Conservation (phyloP, 768 basidiomycete species). For the Galerina sulciceps region DNA sequence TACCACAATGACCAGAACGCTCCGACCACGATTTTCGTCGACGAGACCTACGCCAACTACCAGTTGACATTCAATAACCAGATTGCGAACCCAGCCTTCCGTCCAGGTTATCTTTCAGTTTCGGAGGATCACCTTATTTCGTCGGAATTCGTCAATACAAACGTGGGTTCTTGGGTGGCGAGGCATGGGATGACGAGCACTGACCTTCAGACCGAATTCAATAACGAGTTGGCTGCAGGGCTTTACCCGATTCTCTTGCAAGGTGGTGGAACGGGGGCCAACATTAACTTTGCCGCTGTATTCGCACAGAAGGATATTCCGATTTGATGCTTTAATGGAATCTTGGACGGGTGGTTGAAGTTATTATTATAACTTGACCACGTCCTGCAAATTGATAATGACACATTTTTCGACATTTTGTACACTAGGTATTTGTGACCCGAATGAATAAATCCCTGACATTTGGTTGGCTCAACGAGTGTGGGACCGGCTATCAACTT, state of each 20-base stretch:
- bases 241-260: not conserved
- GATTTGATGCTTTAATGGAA: too few relatives aligned
- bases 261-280: constrained; percentile 4
- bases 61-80: not conserved
- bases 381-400: too few relatives aligned
- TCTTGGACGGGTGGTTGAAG: too few relatives aligned
- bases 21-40: not conserved
- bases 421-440: too few relatives aligned
- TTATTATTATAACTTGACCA: too few relatives aligned
- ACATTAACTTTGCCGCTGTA: not conserved
- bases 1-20: constrained; percentile 1
- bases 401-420: too few relatives aligned
- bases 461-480: too few relatives aligned
- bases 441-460: too few relatives aligned
- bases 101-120: not conserved
- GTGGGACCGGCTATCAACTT: too few relatives aligned
- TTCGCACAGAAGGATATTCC: constrained; percentile 6
- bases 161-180: constrained; percentile 6
- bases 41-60: not conserved
- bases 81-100: not conserved
- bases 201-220: constrained; percentile 1
- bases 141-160: constrained; percentile 1
- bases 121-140: constrained; percentile 2
- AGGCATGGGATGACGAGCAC: not conserved
- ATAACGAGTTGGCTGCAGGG: not conserved